Percentiles rank a stretch among this genome's conserved stretches.
Conservation (phyloP, 768 basidiomycete genomes). For the Gloeopeniophorella convolvens region DNA sequence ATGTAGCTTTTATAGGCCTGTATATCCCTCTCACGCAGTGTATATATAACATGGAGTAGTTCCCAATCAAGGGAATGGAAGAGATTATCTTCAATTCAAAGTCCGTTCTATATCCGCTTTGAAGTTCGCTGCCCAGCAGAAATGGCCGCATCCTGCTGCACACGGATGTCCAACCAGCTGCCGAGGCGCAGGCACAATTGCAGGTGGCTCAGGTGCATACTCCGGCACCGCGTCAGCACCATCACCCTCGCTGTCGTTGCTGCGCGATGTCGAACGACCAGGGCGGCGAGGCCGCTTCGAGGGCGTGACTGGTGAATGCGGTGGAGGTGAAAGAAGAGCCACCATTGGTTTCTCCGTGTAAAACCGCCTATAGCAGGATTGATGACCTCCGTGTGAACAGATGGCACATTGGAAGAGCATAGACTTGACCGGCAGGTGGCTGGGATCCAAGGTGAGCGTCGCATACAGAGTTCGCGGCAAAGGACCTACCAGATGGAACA, state of each 20-base stretch:
- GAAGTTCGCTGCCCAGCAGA: conserved; percentile 56
- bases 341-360: conserved; percentile 55
- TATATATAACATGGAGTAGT: neutral
- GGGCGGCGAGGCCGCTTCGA: conserved; percentile 11
- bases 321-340: conserved; percentile 32
- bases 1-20: conserved; percentile 2
- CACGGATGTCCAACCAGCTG: conserved; percentile 53
- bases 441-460: conserved; percentile 26
- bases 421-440: conserved; percentile 69
- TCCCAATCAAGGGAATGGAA: neutral
- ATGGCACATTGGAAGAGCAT: conserved; percentile 69
- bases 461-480: neutral
- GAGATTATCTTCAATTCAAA: neutral
- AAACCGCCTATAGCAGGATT: conserved; percentile 65
- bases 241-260: conserved; percentile 19
- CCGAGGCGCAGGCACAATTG: neutral
- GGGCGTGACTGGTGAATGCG: conserved; percentile 23
- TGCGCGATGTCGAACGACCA: conserved; percentile 20
- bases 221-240: conserved; percentile 1
- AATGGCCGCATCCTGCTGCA: conserved; percentile 78
- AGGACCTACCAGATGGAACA: conserved; percentile 70
- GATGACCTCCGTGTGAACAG: conserved; percentile 79
- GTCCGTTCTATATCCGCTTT: conserved; percentile 10
- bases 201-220: conserved; percentile 13
- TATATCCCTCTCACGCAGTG: conserved; percentile 3